A percentile compares a stretch with the other conserved stretches of the same genome.
Conservation (phyloP, 768 basidiomycete genomes). For the Podaxis rugospora region DNA sequence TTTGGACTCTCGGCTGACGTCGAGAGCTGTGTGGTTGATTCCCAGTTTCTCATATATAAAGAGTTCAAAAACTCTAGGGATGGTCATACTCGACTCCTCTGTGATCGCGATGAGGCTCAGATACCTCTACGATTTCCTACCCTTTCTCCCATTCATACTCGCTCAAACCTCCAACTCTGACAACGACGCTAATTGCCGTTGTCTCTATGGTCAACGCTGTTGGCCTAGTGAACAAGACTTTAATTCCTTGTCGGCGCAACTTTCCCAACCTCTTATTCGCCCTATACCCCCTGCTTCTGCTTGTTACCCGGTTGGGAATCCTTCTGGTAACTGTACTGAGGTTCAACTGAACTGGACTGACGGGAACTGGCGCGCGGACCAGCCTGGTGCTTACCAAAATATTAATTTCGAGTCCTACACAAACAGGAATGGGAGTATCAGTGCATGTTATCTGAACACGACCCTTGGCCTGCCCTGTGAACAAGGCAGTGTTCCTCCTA, state of each 20-base stretch:
- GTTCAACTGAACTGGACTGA: slow-evolving; percentile 2
- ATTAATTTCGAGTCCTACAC: slow-evolving; percentile 5
- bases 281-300: slow-evolving; percentile 20
- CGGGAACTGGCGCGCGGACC: slow-evolving; percentile 8
- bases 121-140: neutral
- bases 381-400: slow-evolving; percentile 6
- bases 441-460: slow-evolving; percentile 47
- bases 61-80: neutral
- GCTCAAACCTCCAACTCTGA: neutral
- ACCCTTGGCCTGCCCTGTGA: slow-evolving; percentile 33
- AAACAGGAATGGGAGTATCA: slow-evolving; percentile 39
- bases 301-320: slow-evolving; percentile 33
- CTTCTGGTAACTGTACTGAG: slow-evolving; percentile 25
- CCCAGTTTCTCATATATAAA: neutral
- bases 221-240: slow-evolving; percentile 35
- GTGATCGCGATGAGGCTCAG: neutral
- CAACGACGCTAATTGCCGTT: slow-evolving; percentile 24
- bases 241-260: slow-evolving; percentile 20
- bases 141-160: neutral
- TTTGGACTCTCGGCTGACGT: neutral
- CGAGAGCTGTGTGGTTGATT: neutral
- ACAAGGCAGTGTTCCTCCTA: slow-evolving; percentile 38
- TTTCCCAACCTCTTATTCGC: slow-evolving; percentile 37
- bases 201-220: slow-evolving; percentile 34
- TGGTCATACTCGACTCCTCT: neutral